A percentile compares a stretch with the other conserved stretches of the same genome.
Evolutionary conservation across 225 moss, liverwort and hornwort species (phyloP).

Genomic region (Polytrichum formosum): DNA sequence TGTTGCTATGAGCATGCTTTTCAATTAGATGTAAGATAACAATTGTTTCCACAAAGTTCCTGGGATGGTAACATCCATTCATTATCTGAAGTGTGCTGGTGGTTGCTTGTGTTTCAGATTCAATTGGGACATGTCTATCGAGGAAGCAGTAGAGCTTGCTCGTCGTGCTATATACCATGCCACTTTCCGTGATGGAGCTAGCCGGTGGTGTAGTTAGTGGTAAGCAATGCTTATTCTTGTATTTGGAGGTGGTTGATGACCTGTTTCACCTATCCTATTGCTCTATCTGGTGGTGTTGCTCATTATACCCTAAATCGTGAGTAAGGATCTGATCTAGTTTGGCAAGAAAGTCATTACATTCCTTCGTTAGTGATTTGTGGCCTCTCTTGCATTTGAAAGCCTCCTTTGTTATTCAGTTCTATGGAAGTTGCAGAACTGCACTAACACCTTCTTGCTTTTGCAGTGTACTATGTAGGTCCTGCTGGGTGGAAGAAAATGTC

Average conservation of each 20-base stretch:
- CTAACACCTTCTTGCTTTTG: constrained; percentile 5
- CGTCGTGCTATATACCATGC: constrained; percentile 89
- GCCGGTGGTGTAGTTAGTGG: constrained; percentile 93
- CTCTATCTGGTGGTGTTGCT: neutral
- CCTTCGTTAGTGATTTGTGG: neutral
- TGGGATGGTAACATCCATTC: neutral
- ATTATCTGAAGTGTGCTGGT: neutral
- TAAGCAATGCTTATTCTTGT: constrained; percentile 21
- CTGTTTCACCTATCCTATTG: neutral
- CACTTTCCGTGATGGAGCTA: constrained; percentile 89
- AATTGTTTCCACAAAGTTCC: constrained; percentile 8
- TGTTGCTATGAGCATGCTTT: neutral
- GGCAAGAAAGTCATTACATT: too few relatives aligned
- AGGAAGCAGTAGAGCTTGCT: constrained; percentile 90
- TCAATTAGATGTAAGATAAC: neutral
- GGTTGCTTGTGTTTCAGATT: constrained; percentile 40
- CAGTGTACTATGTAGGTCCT: constrained; percentile 86
- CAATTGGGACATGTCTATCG: constrained; percentile 75
- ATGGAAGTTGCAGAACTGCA: neutral
- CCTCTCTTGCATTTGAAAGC: neutral
- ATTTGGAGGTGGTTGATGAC: too few relatives aligned
- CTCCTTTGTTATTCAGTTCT: neutral
- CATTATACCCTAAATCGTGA: neutral
- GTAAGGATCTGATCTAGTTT: neutral
- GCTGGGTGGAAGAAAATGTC: constrained; percentile 80